phyloP scores from a whole-genome alignment of 805 yeast species.

The Candida nemodendra region DNA sequence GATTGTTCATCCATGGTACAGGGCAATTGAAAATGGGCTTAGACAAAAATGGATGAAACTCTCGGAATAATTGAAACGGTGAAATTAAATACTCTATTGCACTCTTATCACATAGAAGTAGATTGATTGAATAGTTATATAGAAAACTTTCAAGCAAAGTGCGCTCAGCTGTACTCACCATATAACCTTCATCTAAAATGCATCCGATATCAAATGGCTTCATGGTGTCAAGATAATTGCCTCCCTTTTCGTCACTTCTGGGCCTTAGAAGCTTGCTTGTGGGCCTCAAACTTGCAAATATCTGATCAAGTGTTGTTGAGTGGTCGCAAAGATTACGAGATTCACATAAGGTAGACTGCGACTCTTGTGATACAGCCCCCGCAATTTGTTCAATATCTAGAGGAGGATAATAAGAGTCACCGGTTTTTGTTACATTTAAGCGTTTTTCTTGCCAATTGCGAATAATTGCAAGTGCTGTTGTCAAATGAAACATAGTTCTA shows the following conservation, averaged over 20 bases:
- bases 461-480: too few relatives aligned
- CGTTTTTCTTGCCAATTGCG: background rate
- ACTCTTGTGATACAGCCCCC: background rate
- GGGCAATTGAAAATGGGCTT: conserved; percentile 31
- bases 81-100: conserved; percentile 32
- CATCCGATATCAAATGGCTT: too few relatives aligned
- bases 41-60: conserved; percentile 27
- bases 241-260: background rate
- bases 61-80: conserved; percentile 37
- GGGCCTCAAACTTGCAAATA: background rate
- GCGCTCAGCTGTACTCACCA: background rate
- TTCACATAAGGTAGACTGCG: background rate
- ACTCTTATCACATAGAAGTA: conserved; percentile 31
- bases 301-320: too few relatives aligned
- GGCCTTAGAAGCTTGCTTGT: background rate
- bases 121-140: conserved; percentile 37
- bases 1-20: conserved; percentile 36
- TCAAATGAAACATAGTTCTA: background rate
- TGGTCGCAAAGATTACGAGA: too few relatives aligned
- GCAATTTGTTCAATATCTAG: background rate
- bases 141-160: conserved; percentile 40
- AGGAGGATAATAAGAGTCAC: background rate
- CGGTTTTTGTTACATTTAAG: background rate
- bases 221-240: background rate
- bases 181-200: too few relatives aligned